Base-by-base conservation (phyloP, 495 filamentous ascomycete genomes). In the Apodospora peruviana region DNA sequence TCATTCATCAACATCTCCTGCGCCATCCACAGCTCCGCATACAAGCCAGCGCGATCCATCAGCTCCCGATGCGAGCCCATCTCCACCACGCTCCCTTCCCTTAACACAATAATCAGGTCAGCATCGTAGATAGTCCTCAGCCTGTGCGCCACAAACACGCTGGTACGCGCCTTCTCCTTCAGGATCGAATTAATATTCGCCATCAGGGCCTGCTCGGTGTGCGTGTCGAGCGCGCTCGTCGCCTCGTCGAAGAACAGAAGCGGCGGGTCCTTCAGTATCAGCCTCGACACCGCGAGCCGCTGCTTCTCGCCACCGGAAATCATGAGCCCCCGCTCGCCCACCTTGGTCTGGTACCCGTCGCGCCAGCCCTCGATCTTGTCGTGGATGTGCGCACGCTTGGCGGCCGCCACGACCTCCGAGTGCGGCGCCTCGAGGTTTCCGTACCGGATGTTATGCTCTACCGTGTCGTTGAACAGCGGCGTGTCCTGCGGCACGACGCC, bases 401-500 rank as follows among this genome's bases (percentile, higher is more conserved):
- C 89, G 2, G 85, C 93, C 32, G 80, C 80, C 19, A 79, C 58
- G 0, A 98, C 86, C 46, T 84, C 74, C 42, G 88, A 90, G 7
- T 74, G 71, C 0, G 85, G 74, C 2, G 93, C 91, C 38, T 84
- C 79, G 52, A 97, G 76, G 50, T 87, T 80, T n/a, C 94, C 93
- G 64, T 98, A 98, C 50, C 80, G 84, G 60, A 98, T 96, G 62
- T 98, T 98, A 56, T 96, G 88, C 56, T 86, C 85, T 39, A 98
- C 90, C 0, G 88, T 90, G 62, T 95, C 87, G 62, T 98, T 98
- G 70, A 98, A 97, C 2, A 98, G 71, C 3, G 94, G 91, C 0
- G 93, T 97, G 62, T 97, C 94, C 65, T 98, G 94, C 2, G 94
- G 93, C 1, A 98, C 93, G 4, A 98, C 93, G 17, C 94, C 93